Base-by-base conservation (phyloP, 257 asterid genomes). In the Ajuga chamaepitys region DNA sequence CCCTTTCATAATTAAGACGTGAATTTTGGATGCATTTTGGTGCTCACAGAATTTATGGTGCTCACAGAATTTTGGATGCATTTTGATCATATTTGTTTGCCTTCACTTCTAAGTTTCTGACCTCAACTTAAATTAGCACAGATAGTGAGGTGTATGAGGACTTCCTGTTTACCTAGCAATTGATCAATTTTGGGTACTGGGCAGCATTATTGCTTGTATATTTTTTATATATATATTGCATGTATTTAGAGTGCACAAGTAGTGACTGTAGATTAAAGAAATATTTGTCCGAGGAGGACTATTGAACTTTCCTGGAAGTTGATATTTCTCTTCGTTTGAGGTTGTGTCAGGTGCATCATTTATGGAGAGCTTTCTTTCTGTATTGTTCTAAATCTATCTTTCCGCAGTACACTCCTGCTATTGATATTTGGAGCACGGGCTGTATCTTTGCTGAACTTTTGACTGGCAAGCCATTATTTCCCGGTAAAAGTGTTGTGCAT, bases 281-380 rank as follows among this genome's bases (percentile, higher is more conserved):
- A 67, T 77, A 86, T 78, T 86, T 91, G 89, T 85, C 85, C 95
- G 85, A 95, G 95, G 83, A 83, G 91, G 95, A 86, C 82, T 72
- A 78, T 74, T 91, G 95, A 91, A 78, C 87, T 85, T 76, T 85
- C 95, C 82, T 86, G 91, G 95, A 82, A 85, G 96, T 91, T 91
- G 96, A 85, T 85, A 82, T 75, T 65, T 82, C 84, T 86, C 60
- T 86, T 84, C 81, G 72, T 73, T 88, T 67, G 78, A 76, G 96
- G 92, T 80, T 58, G 86, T 76, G 83, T 75, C 77, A 58, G 83
- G 88, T 79, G 85, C 66, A 50, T 75, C 71, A 58, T 53, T 75
- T 79, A 47, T 46, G 46, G 55, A 67, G 71, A 73, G 37, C 46
- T 72, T 66, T 71, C 51, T 40, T 58, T 21, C 11, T 70, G 45